Base-by-base conservation (phyloP, 345 rosid species). In the Carallia pectinifolia region DNA sequence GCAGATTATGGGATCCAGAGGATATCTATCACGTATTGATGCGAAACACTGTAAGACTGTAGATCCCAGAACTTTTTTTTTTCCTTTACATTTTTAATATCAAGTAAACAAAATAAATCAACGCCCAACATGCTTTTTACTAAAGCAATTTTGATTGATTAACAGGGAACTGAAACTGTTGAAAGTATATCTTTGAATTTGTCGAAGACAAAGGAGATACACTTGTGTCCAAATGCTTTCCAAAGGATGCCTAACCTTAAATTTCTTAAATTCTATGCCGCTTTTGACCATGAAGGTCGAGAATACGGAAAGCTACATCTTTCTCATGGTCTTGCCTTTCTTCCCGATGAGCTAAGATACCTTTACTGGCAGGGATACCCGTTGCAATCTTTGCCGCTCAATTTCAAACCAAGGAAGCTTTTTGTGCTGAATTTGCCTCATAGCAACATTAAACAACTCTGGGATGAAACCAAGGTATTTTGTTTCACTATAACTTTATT, bases 1-100 rank as follows among this genome's bases (percentile, higher is more conserved):
- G 67, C 34, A 56, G 76, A 53, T 54, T 73, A 37, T 73, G 76
- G 76, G 53, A 59, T 37, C 58, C 54, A 33, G 70, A 73, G 4
- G 76, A 73, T 29, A 59, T 47, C 29, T 33, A 50, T 8, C 34
- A 58, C 60, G 71, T 61, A n/a, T 40, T 73, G 60, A 60, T 29
- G 31, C 34, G 52, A 59, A 55, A 66, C 27, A 18, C 39, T 61
- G 76, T 73, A 18, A 73, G 62, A 50, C 1, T 18, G 19, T 6
- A 38, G 27, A 15, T 18, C n/a, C n/a, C 4, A 30, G 2, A 37
- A 31, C 6, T 33, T 53, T 54, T 39, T 66, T 31, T 17, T 34
- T 53, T 27, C 19, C n/a, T 52, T n/a, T 52, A 33, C 34, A 23
- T 33, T 2, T 33, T 33, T 4, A 38, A 33, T 33, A 33, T 33